Conservation (phyloP, 2,329 filamentous ascomycete genomes). For the Sclerotiophoma versabilis region DNA sequence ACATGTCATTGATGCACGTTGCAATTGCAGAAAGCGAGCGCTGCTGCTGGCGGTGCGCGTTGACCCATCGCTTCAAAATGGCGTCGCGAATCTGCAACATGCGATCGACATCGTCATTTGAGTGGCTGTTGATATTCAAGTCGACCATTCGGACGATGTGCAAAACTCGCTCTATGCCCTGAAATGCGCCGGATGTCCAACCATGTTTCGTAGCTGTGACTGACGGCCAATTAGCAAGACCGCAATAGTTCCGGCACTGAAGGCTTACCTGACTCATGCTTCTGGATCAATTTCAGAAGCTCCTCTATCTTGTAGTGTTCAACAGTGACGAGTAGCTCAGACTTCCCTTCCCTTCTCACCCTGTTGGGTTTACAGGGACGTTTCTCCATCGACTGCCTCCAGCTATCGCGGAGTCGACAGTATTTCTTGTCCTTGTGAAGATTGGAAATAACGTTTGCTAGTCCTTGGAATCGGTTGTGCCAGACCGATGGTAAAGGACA, state of each 20-base stretch:
- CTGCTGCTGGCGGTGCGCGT: conserved; percentile 2
- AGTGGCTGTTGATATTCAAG: conserved; percentile 4
- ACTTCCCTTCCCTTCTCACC: not conserved
- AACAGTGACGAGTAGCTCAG: not conserved
- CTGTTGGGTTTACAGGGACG: not conserved
- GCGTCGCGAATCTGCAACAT: conserved; percentile 7
- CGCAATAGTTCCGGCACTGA: not conserved
- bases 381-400: not conserved
- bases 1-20: conserved; percentile 5
- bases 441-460: not conserved
- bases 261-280: not conserved
- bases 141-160: conserved; percentile 19
- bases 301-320: conserved; percentile 9
- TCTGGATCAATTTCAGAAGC: conserved; percentile 4
- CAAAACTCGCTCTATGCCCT: conserved; percentile 8
- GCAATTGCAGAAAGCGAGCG: conserved; percentile 1
- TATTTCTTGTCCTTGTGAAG: not conserved
- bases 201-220: not conserved
- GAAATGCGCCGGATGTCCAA: conserved; percentile 10
- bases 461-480: not conserved
- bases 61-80: conserved; percentile 17
- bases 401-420: not conserved
- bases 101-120: not conserved
- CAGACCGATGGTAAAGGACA: not conserved
- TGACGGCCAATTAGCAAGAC: not conserved